Base-by-base conservation (phyloP, 176 grass and related monocot genomes). In the Aegilops bicornis region DNA sequence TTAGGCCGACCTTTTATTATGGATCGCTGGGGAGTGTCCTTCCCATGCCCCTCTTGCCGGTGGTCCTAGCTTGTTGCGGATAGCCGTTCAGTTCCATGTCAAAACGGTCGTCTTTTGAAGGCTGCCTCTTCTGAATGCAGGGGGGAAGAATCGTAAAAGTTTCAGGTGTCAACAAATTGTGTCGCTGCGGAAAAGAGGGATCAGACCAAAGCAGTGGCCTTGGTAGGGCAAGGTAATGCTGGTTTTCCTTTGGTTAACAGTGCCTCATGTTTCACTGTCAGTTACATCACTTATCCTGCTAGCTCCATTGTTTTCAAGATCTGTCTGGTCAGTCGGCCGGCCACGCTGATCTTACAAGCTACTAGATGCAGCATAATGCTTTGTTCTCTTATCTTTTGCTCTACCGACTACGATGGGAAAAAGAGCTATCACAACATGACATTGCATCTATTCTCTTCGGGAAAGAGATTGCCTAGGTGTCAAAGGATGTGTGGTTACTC, bases 341-440 rank as follows among this genome's bases (percentile, higher is more conserved):
- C 12, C 85, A 80, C 56, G 31, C 39, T 59, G 81, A 84, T 50
- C 66, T 87, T 47, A 79, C 65, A n/a, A 39, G 45, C 60, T 10
- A 87, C 67, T 84, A 82, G 68, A n/a, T n/a, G n/a, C n/a, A n/a
- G n/a, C n/a, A n/a, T n/a, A n/a, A 78, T 68, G 83, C 75, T 69
- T 84, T 75, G 76, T 62, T 80, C 35, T 39, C 75, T 90, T 79
- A 84, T 68, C 67, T 80, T 76, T 87, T 61, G 68, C 89, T 84
- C 87, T 91, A 61, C 79, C 79, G 67, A 75, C 45, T 58, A 43
- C 7, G 75, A 79, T 76, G 24, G 25, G 63, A 4, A 1, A 83
- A 82, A 58, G 75, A 83, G 33, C 47, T 67, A 43, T 48, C 66
- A 66, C 73, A 35, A 63, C 67, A 68, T 29, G 16, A 75, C 71